A percentile compares a stretch with the other conserved stretches of the same genome.
Conservation (phyloP, 305 asterid species). For the Ajuga reptans region DNA sequence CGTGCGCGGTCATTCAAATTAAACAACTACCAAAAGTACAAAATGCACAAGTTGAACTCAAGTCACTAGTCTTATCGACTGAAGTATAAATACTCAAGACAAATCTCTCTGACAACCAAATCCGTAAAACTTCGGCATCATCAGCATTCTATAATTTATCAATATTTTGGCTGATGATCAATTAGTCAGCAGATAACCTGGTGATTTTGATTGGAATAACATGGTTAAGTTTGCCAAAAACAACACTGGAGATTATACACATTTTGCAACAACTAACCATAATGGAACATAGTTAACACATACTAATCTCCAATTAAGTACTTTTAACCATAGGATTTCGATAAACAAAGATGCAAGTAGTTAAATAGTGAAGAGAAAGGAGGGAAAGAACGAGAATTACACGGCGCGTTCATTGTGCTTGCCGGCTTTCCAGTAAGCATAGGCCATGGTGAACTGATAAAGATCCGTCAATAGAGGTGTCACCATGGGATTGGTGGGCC, state of each 20-base stretch:
- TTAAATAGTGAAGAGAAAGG: background rate
- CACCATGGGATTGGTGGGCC: constrained; percentile 95
- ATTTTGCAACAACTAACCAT: background rate
- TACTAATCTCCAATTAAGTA: background rate
- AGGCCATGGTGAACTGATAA: constrained; percentile 96
- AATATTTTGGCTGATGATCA: background rate
- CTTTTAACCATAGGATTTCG: background rate
- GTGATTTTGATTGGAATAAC: background rate
- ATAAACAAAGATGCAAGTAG: constrained; percentile 5
- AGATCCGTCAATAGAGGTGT: constrained; percentile 94
- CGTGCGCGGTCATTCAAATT: background rate
- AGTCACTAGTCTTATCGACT: background rate
- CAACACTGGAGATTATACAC: background rate
- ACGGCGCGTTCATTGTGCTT: constrained; percentile 90
- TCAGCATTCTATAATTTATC: background rate
- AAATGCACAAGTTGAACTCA: background rate
- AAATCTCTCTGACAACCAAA: background rate
- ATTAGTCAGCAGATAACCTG: background rate
- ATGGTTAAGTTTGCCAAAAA: background rate
- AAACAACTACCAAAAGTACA: background rate
- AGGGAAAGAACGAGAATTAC: constrained; percentile 27
- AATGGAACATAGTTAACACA: background rate
- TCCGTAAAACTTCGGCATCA: background rate
- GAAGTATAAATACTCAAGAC: background rate
- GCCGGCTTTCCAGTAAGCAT: constrained; percentile 97